phyloP scores from a whole-genome alignment of 768 basidiomycete genomes.

The Pleurotus eryngii region DNA sequence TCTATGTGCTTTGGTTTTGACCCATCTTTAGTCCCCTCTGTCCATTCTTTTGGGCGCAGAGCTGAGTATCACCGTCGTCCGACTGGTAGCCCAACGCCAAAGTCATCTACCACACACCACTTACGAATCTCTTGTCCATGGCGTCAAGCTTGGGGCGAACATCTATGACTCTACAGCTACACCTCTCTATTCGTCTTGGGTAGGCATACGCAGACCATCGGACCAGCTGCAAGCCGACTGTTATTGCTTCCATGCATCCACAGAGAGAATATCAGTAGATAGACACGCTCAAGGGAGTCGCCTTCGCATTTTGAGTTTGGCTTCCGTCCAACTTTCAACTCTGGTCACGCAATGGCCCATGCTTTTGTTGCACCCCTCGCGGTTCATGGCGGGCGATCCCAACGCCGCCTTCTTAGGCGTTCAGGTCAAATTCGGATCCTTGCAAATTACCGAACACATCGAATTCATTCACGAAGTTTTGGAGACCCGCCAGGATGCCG shows the following conservation, averaged over 20 bases:
- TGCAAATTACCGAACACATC: slow-evolving; percentile 52
- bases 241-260: slow-evolving; percentile 42
- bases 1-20: background rate
- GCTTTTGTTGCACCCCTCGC: slow-evolving; percentile 45
- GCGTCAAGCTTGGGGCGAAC: slow-evolving; percentile 36
- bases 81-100: slow-evolving; percentile 33
- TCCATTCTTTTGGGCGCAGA: slow-evolving; percentile 41
- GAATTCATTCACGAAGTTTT: slow-evolving; percentile 47
- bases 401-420: slow-evolving; percentile 55
- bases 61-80: slow-evolving; percentile 46
- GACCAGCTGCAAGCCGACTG: slow-evolving; percentile 43
- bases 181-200: slow-evolving; percentile 45
- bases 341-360: slow-evolving; percentile 61
- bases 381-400: slow-evolving; percentile 54
- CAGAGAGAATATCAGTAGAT: slow-evolving; percentile 43
- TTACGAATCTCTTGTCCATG: slow-evolving; percentile 42
- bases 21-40: slow-evolving; percentile 36
- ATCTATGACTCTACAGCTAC: slow-evolving; percentile 45
- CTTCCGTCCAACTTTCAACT: slow-evolving; percentile 33
- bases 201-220: slow-evolving; percentile 36
- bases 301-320: slow-evolving; percentile 42
- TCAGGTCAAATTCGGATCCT: slow-evolving; percentile 36
- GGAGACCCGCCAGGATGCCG: slow-evolving; percentile 7
- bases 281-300: slow-evolving; percentile 26
- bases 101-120: slow-evolving; percentile 24